These are phyloP conservation scores for Saccharum spontaneum DNA, from an alignment of 176 grass and related monocot species.

Conservation along the genomic window DNA sequence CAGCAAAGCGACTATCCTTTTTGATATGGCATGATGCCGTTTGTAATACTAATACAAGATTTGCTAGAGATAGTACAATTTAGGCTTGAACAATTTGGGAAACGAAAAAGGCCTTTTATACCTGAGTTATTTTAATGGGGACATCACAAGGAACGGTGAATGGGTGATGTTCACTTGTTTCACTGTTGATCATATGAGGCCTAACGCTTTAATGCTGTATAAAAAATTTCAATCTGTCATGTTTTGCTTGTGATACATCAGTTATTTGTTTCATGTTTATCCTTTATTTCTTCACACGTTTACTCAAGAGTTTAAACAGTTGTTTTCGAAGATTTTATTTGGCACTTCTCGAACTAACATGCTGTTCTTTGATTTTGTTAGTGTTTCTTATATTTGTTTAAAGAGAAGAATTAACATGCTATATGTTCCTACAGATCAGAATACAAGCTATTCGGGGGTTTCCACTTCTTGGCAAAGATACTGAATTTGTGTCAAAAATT, in stretches of 20 bases:
- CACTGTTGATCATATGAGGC: neutral
- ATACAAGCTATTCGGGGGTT: slow-evolving; percentile 98
- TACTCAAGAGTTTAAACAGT: neutral
- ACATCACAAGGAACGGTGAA: neutral
- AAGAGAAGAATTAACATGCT: neutral
- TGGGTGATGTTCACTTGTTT: slow-evolving; percentile 16
- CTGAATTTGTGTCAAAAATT: slow-evolving; percentile 90
- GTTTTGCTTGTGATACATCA: neutral
- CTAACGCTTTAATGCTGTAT: neutral
- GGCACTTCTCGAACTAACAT: slow-evolving; percentile 17
- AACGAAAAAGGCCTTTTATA: neutral
- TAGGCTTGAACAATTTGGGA: neutral
- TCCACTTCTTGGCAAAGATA: slow-evolving; percentile 95
- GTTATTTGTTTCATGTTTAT: slow-evolving; percentile 26
- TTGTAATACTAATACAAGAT: neutral
- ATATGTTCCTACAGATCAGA: slow-evolving; percentile 70
- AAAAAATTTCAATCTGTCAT: slow-evolving; percentile 3
- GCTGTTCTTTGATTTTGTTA: neutral
- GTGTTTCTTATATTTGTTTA: slow-evolving; percentile 21
- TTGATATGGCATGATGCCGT: neutral
- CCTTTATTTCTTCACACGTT: slow-evolving; percentile 11
- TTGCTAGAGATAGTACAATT: neutral
- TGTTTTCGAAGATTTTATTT: neutral
- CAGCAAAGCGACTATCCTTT: slow-evolving; percentile 5
- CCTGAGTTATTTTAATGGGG: neutral